A percentile compares a stretch with the other conserved stretches of the same genome.
Conservation (phyloP, 106 monocot genomes). For the Dioscorea dumetorum region DNA sequence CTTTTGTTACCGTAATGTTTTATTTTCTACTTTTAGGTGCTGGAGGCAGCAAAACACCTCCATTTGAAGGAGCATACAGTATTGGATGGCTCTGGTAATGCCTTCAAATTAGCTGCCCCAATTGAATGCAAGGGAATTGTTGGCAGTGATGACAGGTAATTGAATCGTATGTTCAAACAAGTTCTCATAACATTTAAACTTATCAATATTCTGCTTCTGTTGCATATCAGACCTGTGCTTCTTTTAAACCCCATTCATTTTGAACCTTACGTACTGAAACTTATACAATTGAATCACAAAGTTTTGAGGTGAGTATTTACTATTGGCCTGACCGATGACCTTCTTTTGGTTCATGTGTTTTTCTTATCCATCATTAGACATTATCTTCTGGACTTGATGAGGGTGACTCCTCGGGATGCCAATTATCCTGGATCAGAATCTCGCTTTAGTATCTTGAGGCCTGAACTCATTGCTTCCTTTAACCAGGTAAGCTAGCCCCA, state of each 20-base stretch:
- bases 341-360: background rate
- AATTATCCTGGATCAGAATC: conserved; percentile 78
- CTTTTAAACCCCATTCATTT: background rate
- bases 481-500: conserved; percentile 42
- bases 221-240: background rate
- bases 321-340: too few species aligned
- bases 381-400: conserved; percentile 98
- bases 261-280: too few species aligned
- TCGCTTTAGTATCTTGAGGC: conserved; percentile 82
- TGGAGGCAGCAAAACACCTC: conserved; percentile 77
- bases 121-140: conserved; percentile 99
- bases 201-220: too few species aligned
- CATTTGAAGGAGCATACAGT: conserved; percentile 88
- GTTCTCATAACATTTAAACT: too few species aligned
- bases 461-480: conserved; percentile 83
- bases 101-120: conserved; percentile 87
- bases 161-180: background rate
- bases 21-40: conserved; percentile 37
- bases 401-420: conserved; percentile 92
- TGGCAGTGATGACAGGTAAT: conserved; percentile 97
- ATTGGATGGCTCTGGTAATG: conserved; percentile 84
- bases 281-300: too few species aligned
- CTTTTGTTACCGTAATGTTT: too few species aligned
- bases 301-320: too few species aligned
- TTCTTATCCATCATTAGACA: conserved; percentile 33